Conservation (phyloP, 164 flowering plant genomes). For the Santalum album region DNA sequence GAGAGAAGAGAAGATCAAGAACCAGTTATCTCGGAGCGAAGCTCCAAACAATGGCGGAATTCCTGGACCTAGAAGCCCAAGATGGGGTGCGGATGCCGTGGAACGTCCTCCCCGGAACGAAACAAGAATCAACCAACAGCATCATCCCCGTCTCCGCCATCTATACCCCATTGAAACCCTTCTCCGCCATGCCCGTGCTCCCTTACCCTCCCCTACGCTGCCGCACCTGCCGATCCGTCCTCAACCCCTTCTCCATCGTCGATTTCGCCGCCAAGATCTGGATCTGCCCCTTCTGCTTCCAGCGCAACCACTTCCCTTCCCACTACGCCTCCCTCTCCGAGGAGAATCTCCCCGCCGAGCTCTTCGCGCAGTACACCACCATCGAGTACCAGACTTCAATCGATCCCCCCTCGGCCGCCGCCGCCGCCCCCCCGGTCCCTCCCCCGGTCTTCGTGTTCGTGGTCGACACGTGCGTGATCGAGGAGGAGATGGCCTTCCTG, state of each 20-base stretch:
- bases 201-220: constrained; percentile 82
- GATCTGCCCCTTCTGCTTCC: constrained; percentile 89
- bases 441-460: constrained; percentile 62
- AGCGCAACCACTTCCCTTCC: constrained; percentile 77
- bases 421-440: constrained; percentile 6
- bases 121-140: constrained; percentile 50
- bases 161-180: constrained; percentile 70
- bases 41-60: constrained; percentile 54
- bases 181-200: constrained; percentile 33
- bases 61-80: constrained; percentile 60
- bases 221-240: constrained; percentile 77
- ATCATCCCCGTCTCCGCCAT: constrained; percentile 73
- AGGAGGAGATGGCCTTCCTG: constrained; percentile 73
- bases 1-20: not conserved
- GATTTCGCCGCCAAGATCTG: constrained; percentile 85
- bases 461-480: constrained; percentile 74
- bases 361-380: constrained; percentile 77
- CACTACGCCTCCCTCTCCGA: constrained; percentile 68
- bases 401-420: constrained; percentile 9
- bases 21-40: constrained; percentile 8
- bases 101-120: constrained; percentile 89
- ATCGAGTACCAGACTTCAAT: constrained; percentile 55
- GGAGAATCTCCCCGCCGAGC: constrained; percentile 75
- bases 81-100: constrained; percentile 93
- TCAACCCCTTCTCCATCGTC: constrained; percentile 76